These are phyloP conservation scores for Fusarium humuli DNA, from an alignment of 2,329 filamentous ascomycete genomes.

Conservation along the genomic window DNA sequence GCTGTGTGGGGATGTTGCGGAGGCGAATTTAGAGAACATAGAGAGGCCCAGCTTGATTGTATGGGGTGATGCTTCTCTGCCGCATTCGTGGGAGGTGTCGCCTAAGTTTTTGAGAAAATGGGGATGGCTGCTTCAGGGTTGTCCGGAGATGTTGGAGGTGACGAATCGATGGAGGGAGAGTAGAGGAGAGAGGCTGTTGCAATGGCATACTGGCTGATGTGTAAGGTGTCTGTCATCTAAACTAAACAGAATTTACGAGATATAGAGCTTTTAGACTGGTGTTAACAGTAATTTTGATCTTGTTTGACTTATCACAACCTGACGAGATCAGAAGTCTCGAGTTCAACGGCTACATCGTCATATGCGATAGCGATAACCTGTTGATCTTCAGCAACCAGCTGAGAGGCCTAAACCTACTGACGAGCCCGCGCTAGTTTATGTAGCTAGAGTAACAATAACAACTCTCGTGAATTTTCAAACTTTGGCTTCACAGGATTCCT, in stretches of 20 bases:
- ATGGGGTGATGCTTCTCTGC: constrained; percentile 20
- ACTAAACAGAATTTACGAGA: fast-evolving
- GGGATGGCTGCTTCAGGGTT: constrained; percentile 22
- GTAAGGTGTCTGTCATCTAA: fast-evolving
- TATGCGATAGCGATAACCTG: no score
- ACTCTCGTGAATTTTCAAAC: no score
- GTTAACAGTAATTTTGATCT: neutral
- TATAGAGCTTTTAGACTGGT: fast-evolving
- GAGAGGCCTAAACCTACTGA: neutral
- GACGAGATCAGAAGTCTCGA: no score
- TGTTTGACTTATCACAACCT: neutral
- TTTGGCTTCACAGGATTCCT: neutral
- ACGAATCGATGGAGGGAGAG: constrained; percentile 28
- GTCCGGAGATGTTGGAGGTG: constrained; percentile 15
- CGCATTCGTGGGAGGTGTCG: constrained; percentile 21
- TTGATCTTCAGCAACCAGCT: no score
- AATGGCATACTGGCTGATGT: neutral
- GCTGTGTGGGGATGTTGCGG: constrained; percentile 7
- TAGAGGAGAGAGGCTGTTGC: constrained; percentile 11
- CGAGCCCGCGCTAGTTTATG: neutral
- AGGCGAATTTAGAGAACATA: constrained; percentile 7
- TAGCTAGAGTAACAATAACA: fast-evolving
- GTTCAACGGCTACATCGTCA: neutral
- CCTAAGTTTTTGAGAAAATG: constrained; percentile 21
- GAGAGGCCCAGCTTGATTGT: constrained; percentile 24